Conservation (phyloP, 306 rosid species). For the Prunus fruticosa region DNA sequence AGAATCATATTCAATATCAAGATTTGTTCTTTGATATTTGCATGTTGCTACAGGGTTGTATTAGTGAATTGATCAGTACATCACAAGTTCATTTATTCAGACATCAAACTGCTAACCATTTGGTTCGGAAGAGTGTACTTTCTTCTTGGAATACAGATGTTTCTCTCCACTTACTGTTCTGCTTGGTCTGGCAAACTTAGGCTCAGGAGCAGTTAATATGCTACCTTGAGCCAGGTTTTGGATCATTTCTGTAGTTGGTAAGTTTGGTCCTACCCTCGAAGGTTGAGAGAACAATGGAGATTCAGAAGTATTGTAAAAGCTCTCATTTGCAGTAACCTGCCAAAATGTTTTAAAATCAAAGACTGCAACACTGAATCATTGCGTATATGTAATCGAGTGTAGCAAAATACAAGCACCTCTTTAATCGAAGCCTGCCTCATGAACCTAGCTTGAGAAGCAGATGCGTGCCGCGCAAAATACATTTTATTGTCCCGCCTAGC, state of each 20-base stretch:
- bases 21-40: neutral
- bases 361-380: neutral
- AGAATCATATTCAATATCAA: too few species aligned
- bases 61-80: neutral
- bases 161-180: slow-evolving; percentile 15
- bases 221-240: slow-evolving; percentile 30
- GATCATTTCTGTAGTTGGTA: slow-evolving; percentile 23
- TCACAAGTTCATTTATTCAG: neutral
- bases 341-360: neutral
- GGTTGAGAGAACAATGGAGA: slow-evolving; percentile 62
- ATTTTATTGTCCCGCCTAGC: slow-evolving; percentile 49
- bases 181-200: slow-evolving; percentile 51
- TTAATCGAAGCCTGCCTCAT: slow-evolving; percentile 55
- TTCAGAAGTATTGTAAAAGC: slow-evolving; percentile 31
- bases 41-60: neutral
- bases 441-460: slow-evolving; percentile 53
- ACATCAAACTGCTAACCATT: slow-evolving; percentile 35
- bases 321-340: slow-evolving; percentile 50
- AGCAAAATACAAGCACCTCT: slow-evolving; percentile 40
- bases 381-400: neutral
- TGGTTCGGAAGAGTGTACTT: slow-evolving; percentile 24
- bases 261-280: slow-evolving; percentile 18
- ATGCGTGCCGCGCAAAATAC: slow-evolving; percentile 64
- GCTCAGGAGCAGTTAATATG: slow-evolving; percentile 34
- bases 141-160: slow-evolving; percentile 29